Evolutionary conservation across 192 early-diverging fungal genomes (phyloP).

Genomic region (Glomus cerebriforme): DNA sequence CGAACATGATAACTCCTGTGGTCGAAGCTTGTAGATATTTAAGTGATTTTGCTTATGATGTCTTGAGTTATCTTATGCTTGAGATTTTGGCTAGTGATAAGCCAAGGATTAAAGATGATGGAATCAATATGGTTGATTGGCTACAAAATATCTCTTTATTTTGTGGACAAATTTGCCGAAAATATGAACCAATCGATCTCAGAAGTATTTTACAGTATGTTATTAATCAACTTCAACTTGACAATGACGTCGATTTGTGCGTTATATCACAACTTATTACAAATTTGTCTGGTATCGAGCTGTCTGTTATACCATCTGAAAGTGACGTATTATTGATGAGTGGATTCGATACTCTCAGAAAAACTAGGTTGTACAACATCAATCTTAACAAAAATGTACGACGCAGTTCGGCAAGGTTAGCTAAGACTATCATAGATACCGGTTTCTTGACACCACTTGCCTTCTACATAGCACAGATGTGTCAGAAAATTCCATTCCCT

Average conservation of each 20-base stretch:
- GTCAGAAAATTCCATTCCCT: conserved; percentile 52
- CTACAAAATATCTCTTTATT: conserved; percentile 63
- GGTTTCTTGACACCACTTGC: conserved; percentile 56
- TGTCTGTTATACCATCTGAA: conserved; percentile 50
- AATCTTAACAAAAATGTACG: conserved; percentile 51
- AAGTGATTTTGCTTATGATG: conserved; percentile 73
- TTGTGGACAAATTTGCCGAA: conserved; percentile 63
- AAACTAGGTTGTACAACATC: conserved; percentile 57
- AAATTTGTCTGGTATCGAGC: conserved; percentile 73
- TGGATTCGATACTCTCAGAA: conserved; percentile 61
- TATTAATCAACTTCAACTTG: conserved; percentile 56
- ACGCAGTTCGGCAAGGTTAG: conserved; percentile 52
- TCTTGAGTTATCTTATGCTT: conserved; percentile 67
- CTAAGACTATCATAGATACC: conserved; percentile 57
- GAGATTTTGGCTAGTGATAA: conserved; percentile 63
- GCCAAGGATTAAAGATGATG: conserved; percentile 63
- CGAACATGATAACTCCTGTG: conserved; percentile 72
- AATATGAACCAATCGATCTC: conserved; percentile 67
- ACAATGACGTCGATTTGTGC: conserved; percentile 63
- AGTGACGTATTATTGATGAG: conserved; percentile 65
- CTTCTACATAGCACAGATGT: conserved; percentile 64
- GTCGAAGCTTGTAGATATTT: conserved; percentile 81
- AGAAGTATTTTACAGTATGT: conserved; percentile 64
- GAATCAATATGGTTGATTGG: conserved; percentile 62
- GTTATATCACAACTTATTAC: conserved; percentile 71